Conservation (phyloP, 495 filamentous ascomycete species). For the Talaromyces thailandensis region DNA sequence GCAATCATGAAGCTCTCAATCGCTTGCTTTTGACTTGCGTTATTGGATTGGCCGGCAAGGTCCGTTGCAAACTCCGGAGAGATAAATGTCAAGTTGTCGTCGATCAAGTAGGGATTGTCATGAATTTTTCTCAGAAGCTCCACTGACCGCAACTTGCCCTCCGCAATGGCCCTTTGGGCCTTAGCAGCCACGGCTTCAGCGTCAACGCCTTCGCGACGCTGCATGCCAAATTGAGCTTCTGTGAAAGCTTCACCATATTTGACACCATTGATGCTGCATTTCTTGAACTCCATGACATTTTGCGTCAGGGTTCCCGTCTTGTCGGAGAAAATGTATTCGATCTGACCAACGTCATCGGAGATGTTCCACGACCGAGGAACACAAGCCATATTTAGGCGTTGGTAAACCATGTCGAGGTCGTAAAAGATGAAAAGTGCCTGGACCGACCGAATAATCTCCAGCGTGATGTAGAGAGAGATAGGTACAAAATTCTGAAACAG, state of each 20-base stretch:
- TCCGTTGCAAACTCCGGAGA: slow-evolving; percentile 82
- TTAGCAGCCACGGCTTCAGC: slow-evolving; percentile 68
- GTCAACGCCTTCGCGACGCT: slow-evolving; percentile 79
- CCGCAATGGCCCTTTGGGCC: slow-evolving; percentile 70
- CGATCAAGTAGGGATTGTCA: slow-evolving; percentile 83
- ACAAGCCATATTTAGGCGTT: slow-evolving; percentile 83
- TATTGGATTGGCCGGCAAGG: slow-evolving; percentile 65
- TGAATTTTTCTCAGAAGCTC: slow-evolving; percentile 63
- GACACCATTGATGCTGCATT: slow-evolving; percentile 86
- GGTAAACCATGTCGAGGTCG: slow-evolving; percentile 81
- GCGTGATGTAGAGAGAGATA: slow-evolving; percentile 93
- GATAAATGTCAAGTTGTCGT: slow-evolving; percentile 85
- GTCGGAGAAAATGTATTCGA: slow-evolving; percentile 99
- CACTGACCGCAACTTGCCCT: slow-evolving; percentile 64
- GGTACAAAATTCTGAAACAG: slow-evolving; percentile 98
- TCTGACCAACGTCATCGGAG: slow-evolving; percentile 95
- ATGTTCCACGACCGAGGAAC: slow-evolving; percentile 99
- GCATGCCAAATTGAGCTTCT: slow-evolving; percentile 92
- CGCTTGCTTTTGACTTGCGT: slow-evolving; percentile 59
- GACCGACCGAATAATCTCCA: slow-evolving; percentile 87
- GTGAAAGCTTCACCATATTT: slow-evolving; percentile 97
- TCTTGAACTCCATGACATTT: slow-evolving; percentile 99
- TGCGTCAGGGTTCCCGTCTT: slow-evolving; percentile 98
- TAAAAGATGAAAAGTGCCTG: slow-evolving; percentile 98
- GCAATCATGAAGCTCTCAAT: slow-evolving; percentile 91